Conservation (phyloP, 2,329 filamentous ascomycete genomes). For the Diaporthe vexans region DNA sequence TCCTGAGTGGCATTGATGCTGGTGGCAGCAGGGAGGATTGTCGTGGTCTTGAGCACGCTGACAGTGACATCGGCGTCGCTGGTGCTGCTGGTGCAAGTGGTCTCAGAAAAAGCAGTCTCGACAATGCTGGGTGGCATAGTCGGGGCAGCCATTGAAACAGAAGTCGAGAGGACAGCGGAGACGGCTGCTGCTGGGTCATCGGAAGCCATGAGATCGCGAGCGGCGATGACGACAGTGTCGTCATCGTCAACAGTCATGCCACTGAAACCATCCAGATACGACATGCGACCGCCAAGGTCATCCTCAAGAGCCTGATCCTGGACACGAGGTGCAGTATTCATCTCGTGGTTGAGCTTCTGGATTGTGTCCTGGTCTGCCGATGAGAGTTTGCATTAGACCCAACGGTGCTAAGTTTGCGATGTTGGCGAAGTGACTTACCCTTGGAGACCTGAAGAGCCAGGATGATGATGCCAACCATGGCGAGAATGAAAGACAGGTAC, state of each 20-base stretch:
- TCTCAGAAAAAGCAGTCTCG: not conserved
- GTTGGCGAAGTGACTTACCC: not conserved
- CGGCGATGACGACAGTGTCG: slow-evolving; percentile 1
- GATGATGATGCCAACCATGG: slow-evolving; percentile 27
- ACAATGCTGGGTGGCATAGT: not conserved
- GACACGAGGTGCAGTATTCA: not conserved
- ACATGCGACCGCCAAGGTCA: slow-evolving; percentile 11
- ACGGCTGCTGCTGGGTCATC: not conserved
- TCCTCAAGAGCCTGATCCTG: not conserved
- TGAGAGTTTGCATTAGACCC: not conserved
- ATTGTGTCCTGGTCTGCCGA: slow-evolving; percentile 41
- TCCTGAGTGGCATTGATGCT: not conserved
- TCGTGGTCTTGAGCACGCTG: not conserved
- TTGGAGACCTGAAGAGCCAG: slow-evolving; percentile 33
- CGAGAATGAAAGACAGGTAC: slow-evolving; percentile 23
- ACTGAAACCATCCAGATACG: slow-evolving; percentile 30
- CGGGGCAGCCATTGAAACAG: not conserved
- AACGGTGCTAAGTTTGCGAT: not conserved
- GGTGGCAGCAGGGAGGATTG: not conserved
- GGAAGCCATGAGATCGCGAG: slow-evolving; percentile 14
- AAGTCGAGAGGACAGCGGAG: not conserved
- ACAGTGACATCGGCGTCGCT: not conserved
- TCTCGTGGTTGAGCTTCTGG: slow-evolving; percentile 25
- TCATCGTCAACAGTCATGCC: slow-evolving; percentile 25
- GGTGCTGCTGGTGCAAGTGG: slow-evolving; percentile 11